phyloP scores from a whole-genome alignment of 129 eudicot species.

The Rutidosis leptorrhynchoides region DNA sequence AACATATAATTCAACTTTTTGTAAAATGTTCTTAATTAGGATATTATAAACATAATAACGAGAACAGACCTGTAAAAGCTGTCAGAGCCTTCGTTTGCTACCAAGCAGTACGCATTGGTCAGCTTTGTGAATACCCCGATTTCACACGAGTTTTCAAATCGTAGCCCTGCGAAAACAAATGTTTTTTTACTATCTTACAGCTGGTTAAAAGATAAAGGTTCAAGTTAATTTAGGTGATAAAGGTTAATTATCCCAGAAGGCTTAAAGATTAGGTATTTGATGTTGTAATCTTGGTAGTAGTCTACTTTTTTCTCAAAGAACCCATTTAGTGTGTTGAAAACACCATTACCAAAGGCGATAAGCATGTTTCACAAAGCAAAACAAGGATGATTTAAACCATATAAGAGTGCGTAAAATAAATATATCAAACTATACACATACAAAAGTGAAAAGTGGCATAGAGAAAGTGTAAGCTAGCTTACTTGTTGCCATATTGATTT shows the following conservation, averaged over 20 bases:
- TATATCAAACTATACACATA: not conserved
- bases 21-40: conserved; percentile 12
- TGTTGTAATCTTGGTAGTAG: not conserved
- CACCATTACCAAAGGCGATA: conserved; percentile 2
- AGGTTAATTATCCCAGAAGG: not conserved
- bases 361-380: not conserved
- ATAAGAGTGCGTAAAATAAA: not conserved
- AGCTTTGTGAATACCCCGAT: conserved; percentile 91
- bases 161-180: conserved; percentile 54
- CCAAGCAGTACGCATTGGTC: conserved; percentile 91
- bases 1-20: conserved; percentile 8
- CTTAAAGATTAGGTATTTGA: not conserved
- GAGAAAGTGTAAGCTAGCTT: conserved; percentile 18
- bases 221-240: not conserved
- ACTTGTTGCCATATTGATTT: conserved; percentile 38
- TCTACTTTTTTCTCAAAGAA: no score
- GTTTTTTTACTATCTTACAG: not conserved
- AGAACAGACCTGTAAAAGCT: conserved; percentile 73
- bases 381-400: not conserved
- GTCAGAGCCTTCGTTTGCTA: conserved; percentile 90
- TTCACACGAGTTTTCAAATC: conserved; percentile 84
- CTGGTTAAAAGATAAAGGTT: not conserved
- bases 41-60: conserved; percentile 11
- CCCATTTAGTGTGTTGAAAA: not conserved
- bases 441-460: conserved; percentile 9